Evolutionary conservation across 2,329 filamentous ascomycete species (phyloP), one percentile per base, ranked within the genome.

Genomic region (Microsporum audouinii): DNA sequence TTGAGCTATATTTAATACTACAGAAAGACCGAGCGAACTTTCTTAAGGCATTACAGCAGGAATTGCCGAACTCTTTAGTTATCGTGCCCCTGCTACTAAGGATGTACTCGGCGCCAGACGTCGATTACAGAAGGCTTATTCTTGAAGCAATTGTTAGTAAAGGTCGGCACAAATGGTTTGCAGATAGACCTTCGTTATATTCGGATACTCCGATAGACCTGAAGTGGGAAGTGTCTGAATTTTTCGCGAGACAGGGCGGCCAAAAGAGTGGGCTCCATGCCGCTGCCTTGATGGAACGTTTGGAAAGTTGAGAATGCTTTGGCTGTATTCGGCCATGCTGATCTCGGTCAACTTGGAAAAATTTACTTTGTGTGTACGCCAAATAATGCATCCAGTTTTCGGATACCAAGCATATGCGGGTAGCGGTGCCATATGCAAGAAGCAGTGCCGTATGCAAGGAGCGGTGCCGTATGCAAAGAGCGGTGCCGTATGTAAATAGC

Each of bases 61-160:
- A 60, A 55, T 60, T 36, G 8, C 45, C 58, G 38, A 39, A 23
- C 45, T 60, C 29, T 27, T 39, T 45, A n/a, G n/a, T n/a, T 41
- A 41, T 60, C 34, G 45, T 60, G 51, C 14, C 45, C 2, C 38
- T 8, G 34, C 45, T 60, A 17, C 27, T 60, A 10, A 10, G n/a
- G n/a, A 29, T 60, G 8, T 55, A 55, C 27, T 60, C 58, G 38
- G 58, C 58, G 33, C 58, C 58, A 5, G 47, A 60, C 34, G 58
- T 60, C 51, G 58, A 60, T 60, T 60, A 60, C 17, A 60, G 58
- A 60, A 60, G 58, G 17, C 58, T 60, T 33, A n/a, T 60, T 55
- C 45, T 60, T 17, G 58, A 60, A 60, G 58, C 58, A 2, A 41
- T 31, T 60, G 43, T 60, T 27, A 60, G 58, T 39, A 60, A 60